Base-by-base conservation (phyloP, 305 asterid genomes). In the Fraxinus nigra region DNA sequence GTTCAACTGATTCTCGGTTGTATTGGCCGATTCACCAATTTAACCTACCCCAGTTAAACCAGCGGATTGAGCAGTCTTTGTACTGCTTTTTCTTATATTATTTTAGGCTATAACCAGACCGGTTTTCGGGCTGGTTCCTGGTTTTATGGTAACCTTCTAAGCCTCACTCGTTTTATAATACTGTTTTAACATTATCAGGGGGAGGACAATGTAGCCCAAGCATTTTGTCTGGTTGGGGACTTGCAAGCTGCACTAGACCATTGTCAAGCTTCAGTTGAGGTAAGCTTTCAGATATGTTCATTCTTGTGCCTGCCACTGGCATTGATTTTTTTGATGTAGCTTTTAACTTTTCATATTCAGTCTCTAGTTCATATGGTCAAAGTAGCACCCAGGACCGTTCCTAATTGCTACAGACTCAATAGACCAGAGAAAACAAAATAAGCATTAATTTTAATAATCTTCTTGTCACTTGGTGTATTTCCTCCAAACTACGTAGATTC, bases 121-220 rank as follows among this genome's bases (percentile, higher is more conserved):
- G 5, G 14, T 70, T 30, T 69, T 72, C 4, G 8, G 16, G 73
- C 35, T 67, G 18, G 20, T 63, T 63, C 72, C 34, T 63, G 7
- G 72, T 63, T 63, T 63, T 63, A 13, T 63, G n/a, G 72, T 63
- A 67, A 67, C 35, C n/a, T 1, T 67, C 37, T 28, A 26, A 18
- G 14, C 35, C 18, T 24, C n/a, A 33, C 73, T 26, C 35, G 3
- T 67, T 26, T 67, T 3, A 16, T 16, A 2, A 16, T n/a, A 0
- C 46, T 33, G 40, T 37, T 72, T 24, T 13, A 33, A 74, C 73
- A 56, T 82, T 82, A 78, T 78, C 88, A 96, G 99, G 90, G 83
- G 80, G 98, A 93, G 89, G 98, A 96, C 88, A 83, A 56, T 83
- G 87, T 96, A 77, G 95, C 98, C 11, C 93, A 85, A 85, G 95